Percentiles rank a stretch among this genome's conserved stretches.
Evolutionary conservation across 2,329 filamentous ascomycete genomes (phyloP).

Genomic region (Tolypocladium ovalisporum): DNA sequence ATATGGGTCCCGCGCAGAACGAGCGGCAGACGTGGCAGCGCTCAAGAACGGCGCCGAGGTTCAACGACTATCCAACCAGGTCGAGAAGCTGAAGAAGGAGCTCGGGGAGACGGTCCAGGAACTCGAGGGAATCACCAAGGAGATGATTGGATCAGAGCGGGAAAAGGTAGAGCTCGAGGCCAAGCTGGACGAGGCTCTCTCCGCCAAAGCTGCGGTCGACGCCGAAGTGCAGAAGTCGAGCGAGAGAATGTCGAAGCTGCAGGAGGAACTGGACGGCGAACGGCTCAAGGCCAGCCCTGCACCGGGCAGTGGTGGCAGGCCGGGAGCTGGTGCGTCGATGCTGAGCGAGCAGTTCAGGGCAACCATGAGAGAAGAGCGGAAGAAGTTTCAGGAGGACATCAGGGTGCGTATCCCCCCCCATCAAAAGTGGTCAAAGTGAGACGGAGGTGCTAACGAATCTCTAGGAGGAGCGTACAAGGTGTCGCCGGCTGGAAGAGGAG

Average conservation of each 20-base stretch:
- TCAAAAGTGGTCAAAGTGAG: background rate
- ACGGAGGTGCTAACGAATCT: constrained; percentile 15
- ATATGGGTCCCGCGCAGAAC: constrained; percentile 47
- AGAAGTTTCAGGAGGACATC: constrained; percentile 44
- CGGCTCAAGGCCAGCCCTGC: constrained; percentile 30
- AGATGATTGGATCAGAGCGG: constrained; percentile 37
- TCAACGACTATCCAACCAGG: constrained; percentile 32
- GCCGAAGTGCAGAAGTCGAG: constrained; percentile 25
- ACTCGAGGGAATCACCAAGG: constrained; percentile 41
- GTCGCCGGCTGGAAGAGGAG: constrained; percentile 40
- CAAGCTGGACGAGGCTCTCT: constrained; percentile 22
- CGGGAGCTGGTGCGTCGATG: constrained; percentile 35
- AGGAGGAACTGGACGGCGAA: constrained; percentile 42
- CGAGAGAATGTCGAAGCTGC: constrained; percentile 27
- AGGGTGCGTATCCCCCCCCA: constrained; percentile 23
- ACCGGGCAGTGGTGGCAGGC: constrained; percentile 19
- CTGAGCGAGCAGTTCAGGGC: constrained; percentile 45
- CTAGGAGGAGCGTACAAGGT: constrained; percentile 38
- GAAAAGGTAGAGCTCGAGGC: constrained; percentile 34
- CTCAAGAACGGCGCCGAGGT: constrained; percentile 37
- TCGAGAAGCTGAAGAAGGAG: constrained; percentile 39
- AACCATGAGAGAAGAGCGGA: constrained; percentile 46
- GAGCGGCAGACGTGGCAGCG: constrained; percentile 46
- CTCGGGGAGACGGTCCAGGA: constrained; percentile 39
- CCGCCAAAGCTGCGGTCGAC: constrained; percentile 25